Evolutionary conservation across 2,329 filamentous ascomycete genomes (phyloP).

Genomic region (Zopfia rhizophila): DNA sequence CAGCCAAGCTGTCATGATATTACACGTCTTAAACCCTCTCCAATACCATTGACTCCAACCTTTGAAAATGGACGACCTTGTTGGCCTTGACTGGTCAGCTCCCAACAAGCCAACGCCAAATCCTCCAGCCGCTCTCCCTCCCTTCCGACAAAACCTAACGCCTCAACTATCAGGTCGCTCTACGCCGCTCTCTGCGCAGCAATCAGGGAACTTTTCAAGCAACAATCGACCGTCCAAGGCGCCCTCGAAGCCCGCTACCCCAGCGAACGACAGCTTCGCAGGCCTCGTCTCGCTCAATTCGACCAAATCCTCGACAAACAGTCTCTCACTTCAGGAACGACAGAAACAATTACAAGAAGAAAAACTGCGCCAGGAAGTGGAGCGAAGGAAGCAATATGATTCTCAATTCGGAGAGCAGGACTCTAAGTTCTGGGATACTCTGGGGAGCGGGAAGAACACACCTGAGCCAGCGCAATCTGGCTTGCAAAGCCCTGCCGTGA

Average conservation of each 20-base stretch:
- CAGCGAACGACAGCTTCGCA: constrained; percentile 77
- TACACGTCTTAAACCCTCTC: constrained; percentile 20
- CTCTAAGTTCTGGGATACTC: constrained; percentile 77
- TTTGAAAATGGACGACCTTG: constrained; percentile 59
- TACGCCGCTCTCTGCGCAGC: constrained; percentile 51
- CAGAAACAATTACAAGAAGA: constrained; percentile 80
- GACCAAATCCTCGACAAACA: constrained; percentile 70
- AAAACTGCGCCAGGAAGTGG: constrained; percentile 79
- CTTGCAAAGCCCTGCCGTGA: constrained; percentile 33
- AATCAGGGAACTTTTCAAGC: constrained; percentile 47
- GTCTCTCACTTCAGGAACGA: constrained; percentile 73
- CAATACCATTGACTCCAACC: constrained; percentile 10
- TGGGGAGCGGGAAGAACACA: constrained; percentile 67
- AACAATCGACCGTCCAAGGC: constrained; percentile 57
- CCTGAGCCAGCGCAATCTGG: constrained; percentile 52
- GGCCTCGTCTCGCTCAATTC: constrained; percentile 73
- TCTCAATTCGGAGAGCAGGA: constrained; percentile 76
- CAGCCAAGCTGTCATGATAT: constrained; percentile 33
- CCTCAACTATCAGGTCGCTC: constrained; percentile 52
- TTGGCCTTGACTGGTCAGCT: constrained; percentile 60
- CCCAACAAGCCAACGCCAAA: constrained; percentile 38
- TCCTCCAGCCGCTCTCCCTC: constrained; percentile 43
- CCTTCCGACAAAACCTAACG: constrained; percentile 50
- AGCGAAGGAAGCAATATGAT: constrained; percentile 76
- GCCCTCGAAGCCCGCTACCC: constrained; percentile 63